Evolutionary conservation across 1,284 basidiomycete genomes (phyloP).

Genomic region (Marasmius sp.): DNA sequence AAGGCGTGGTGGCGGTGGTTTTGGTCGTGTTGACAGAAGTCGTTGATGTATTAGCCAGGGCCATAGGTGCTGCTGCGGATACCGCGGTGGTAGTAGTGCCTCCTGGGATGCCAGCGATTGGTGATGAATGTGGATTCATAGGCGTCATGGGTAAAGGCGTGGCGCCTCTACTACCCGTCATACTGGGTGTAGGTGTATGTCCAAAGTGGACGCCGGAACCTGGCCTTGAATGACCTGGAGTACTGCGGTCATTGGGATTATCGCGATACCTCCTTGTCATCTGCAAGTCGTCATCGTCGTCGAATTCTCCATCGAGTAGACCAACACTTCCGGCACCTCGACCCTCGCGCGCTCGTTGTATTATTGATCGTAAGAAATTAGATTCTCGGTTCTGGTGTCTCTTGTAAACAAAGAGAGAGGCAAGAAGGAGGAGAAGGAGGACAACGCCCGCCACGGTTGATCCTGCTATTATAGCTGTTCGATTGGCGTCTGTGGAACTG

Average conservation of each 20-base stretch:
- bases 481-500: constrained; percentile 15
- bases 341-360: constrained; percentile 35
- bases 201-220: neutral
- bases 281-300: constrained; percentile 40
- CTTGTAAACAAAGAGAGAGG: constrained; percentile 39
- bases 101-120: constrained; percentile 11
- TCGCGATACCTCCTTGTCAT: constrained; percentile 22
- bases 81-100: neutral
- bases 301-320: constrained; percentile 22
- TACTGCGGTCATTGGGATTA: constrained; percentile 1
- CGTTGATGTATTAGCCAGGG: neutral
- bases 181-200: constrained; percentile 5
- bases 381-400: constrained; percentile 40
- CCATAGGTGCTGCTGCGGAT: constrained; percentile 9
- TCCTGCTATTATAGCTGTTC: constrained; percentile 46
- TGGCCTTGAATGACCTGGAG: too few relatives aligned
- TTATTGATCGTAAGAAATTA: constrained; percentile 34
- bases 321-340: constrained; percentile 39
- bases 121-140: neutral
- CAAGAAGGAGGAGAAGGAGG: constrained; percentile 33
- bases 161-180: neutral
- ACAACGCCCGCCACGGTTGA: constrained; percentile 40
- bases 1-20: constrained; percentile 22
- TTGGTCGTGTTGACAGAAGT: constrained; percentile 9
- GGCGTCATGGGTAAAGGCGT: neutral